Evolutionary conservation across 2,329 filamentous ascomycete genomes (phyloP).

Genomic region (Claviceps sorghi): DNA sequence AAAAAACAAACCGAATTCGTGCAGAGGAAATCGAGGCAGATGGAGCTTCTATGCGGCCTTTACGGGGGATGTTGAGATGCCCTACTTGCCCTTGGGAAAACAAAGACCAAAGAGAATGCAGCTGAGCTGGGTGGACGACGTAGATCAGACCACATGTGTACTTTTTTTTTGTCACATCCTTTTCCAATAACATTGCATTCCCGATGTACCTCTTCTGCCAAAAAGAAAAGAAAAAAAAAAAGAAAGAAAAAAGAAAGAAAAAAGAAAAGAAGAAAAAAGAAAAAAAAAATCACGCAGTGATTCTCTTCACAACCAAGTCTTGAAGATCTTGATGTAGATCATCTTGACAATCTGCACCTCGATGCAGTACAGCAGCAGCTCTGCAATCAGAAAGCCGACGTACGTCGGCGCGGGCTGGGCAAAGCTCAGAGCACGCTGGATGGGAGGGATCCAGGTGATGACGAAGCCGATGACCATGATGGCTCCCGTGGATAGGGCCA

Average conservation of each 20-base stretch:
- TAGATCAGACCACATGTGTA: too few species aligned
- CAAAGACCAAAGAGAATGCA: too few species aligned
- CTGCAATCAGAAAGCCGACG: constrained; percentile 12
- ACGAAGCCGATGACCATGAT: constrained; percentile 15
- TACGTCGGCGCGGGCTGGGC: constrained; percentile 9
- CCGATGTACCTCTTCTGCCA: too few species aligned
- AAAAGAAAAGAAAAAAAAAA: background rate
- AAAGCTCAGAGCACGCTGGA: constrained; percentile 10
- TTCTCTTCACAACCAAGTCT: constrained; percentile 11
- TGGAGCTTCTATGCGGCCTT: too few species aligned
- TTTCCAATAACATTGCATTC: too few species aligned
- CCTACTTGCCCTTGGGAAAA: too few species aligned
- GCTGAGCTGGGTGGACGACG: too few species aligned
- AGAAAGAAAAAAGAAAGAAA: too few species aligned
- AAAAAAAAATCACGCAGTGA: background rate
- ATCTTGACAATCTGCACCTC: constrained; percentile 16
- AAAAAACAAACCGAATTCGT: too few species aligned
- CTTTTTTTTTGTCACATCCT: too few species aligned
- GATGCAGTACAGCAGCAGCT: constrained; percentile 12
- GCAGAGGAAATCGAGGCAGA: too few species aligned
- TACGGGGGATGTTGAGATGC: too few species aligned
- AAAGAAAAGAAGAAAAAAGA: background rate
- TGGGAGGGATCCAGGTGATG: constrained; percentile 13
- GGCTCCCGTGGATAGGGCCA: constrained; percentile 11
- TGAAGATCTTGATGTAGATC: constrained; percentile 13